Base-by-base conservation (phyloP, 169 alveolate genomes). In the Plasmodium gaboni region DNA sequence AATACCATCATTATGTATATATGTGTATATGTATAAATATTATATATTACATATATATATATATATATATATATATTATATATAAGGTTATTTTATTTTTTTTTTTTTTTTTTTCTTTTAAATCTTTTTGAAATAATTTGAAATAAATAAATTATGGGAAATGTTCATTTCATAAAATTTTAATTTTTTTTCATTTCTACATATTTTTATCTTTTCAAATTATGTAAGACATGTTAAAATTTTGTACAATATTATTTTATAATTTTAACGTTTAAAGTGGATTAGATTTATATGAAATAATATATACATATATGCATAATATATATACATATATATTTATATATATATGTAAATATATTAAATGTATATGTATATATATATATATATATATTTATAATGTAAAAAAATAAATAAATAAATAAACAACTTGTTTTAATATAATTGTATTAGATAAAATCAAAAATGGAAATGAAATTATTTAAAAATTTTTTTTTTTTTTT, bases 381-480 rank as follows among this genome's bases (percentile, higher is more conserved):
- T 50, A 50, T 50, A 50, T 28, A 28, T 2, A 28, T 28, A 28
- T 28, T 28, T 28, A 28, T 28, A 28, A 28, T 28, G 38, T 28
- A 2, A 28, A 28, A 28, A 28, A 28, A 28, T 0, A 28, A 28
- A 28, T 28, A 53, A 28, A 28, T 28, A 53, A 53, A 53, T 10
- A 0, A 53, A 10, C 63, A 53, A 53, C 63, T 53, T 53, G 6
- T 28, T 28, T 28, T 28, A 28, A 28, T 28, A 9, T 53, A 53
- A 53, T 53, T 53, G 26, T 53, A 19, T 53, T 53, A 53, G 63
- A 53, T 53, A 53, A 53, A 53, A 53, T 53, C 63, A 53, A 53
- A 19, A 53, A 53, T n/a, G 63, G 63, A 53, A 53, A 53, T 53
- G 63, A 53, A 53, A 53, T 53, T 53, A 53, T 53, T 53, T 53